phyloP scores from a whole-genome alignment of 2,329 filamentous ascomycete genomes.

The Aspergillus udagawae region DNA sequence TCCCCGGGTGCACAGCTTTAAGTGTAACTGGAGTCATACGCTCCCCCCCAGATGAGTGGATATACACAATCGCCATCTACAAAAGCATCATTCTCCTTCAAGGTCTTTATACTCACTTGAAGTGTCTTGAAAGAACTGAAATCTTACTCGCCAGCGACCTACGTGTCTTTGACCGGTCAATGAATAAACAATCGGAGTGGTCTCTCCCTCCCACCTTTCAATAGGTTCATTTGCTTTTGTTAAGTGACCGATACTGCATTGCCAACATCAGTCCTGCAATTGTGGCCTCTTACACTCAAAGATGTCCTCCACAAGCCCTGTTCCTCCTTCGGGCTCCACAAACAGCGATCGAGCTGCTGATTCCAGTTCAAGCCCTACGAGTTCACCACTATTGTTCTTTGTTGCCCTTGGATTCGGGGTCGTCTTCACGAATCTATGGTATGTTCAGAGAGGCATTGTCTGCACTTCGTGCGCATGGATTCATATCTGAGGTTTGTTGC shows the following conservation, averaged over 20 bases:
- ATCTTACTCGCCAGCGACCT: background rate
- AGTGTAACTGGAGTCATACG: slow-evolving; percentile 6
- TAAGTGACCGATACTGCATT: background rate
- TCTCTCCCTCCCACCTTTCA: background rate
- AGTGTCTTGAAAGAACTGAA: background rate
- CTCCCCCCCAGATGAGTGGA: slow-evolving; percentile 10
- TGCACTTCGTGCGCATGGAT: slow-evolving; percentile 5
- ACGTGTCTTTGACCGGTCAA: background rate
- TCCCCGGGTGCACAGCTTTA: slow-evolving; percentile 3
- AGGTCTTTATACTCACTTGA: background rate
- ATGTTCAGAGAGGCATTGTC: slow-evolving; percentile 38
- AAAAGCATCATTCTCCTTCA: background rate
- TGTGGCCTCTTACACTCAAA: slow-evolving; percentile 3
- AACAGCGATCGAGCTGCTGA: slow-evolving; percentile 23
- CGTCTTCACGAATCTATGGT: slow-evolving; percentile 98
- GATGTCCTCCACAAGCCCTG: slow-evolving; percentile 29
- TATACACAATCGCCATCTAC: slow-evolving; percentile 1
- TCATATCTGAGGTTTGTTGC: background rate
- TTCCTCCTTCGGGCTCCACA: slow-evolving; percentile 23
- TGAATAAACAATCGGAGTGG: background rate
- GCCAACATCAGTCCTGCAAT: background rate
- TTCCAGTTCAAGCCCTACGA: slow-evolving; percentile 52
- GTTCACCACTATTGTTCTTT: slow-evolving; percentile 81
- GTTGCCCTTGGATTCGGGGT: slow-evolving; percentile 95
- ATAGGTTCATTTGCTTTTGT: background rate